phyloP scores from a whole-genome alignment of 2,329 filamentous ascomycete genomes.

The Raffaelea ambrosiae region DNA sequence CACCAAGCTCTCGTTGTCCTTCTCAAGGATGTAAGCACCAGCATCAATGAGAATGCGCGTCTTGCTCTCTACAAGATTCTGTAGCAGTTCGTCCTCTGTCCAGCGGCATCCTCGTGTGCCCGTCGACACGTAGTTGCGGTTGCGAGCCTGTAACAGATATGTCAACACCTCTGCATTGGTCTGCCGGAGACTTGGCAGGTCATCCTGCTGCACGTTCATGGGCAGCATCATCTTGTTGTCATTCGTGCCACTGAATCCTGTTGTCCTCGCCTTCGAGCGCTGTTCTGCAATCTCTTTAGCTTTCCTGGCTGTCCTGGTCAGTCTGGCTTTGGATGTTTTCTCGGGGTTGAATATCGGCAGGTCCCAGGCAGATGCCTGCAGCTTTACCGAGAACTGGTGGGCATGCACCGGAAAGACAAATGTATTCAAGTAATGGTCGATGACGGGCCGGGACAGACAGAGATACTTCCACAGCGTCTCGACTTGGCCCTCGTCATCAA shows the following conservation, averaged over 20 bases:
- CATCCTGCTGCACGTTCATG: slow-evolving; percentile 50
- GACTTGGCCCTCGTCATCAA: slow-evolving; percentile 45
- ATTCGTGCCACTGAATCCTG: slow-evolving; percentile 66
- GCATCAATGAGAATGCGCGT: slow-evolving; percentile 55
- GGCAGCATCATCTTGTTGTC: slow-evolving; percentile 54
- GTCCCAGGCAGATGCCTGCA: slow-evolving; percentile 62
- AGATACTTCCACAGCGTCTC: slow-evolving; percentile 40
- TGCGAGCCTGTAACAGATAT: slow-evolving; percentile 45
- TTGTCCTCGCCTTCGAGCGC: slow-evolving; percentile 33
- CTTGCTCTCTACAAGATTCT: slow-evolving; percentile 19
- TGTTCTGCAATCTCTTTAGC: slow-evolving; percentile 2
- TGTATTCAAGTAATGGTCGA: slow-evolving; percentile 54
- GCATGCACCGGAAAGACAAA: slow-evolving; percentile 59
- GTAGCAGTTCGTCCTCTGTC: slow-evolving; percentile 37
- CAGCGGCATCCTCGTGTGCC: slow-evolving; percentile 19
- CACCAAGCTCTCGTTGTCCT: slow-evolving; percentile 2
- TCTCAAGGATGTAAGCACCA: slow-evolving; percentile 37
- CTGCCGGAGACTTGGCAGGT: slow-evolving; percentile 45
- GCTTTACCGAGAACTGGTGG: slow-evolving; percentile 54
- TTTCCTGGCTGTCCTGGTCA: slow-evolving; percentile 6
- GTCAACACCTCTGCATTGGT: slow-evolving; percentile 57
- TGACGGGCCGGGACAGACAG: slow-evolving; percentile 36
- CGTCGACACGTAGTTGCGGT: slow-evolving; percentile 30
- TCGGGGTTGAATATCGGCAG: slow-evolving; percentile 36
- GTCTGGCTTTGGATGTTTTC: not conserved